phyloP scores from a whole-genome alignment of 768 basidiomycete genomes.

The Psilocybe subaeruginosa region DNA sequence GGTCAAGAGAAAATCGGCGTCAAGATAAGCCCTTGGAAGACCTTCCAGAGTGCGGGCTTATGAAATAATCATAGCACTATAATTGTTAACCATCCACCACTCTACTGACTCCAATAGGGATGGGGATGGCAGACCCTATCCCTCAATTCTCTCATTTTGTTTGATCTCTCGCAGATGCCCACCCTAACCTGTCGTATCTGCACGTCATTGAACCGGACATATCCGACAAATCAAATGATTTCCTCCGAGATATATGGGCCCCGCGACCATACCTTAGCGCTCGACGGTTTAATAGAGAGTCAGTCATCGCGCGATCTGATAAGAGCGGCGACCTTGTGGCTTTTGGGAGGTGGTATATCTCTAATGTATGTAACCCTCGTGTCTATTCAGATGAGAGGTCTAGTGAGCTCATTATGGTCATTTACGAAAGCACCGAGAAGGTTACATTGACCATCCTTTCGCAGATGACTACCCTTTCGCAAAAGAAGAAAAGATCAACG shows the following conservation, averaged over 20 bases:
- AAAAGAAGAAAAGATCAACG: background rate
- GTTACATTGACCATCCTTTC: conserved; percentile 35
- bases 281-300: conserved; percentile 43
- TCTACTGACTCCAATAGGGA: conserved; percentile 28
- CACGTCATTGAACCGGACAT: conserved; percentile 47
- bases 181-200: conserved; percentile 54
- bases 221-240: conserved; percentile 39
- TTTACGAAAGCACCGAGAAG: conserved; percentile 22
- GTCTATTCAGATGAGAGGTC: background rate
- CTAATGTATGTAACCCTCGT: conserved; percentile 31
- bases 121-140: conserved; percentile 57
- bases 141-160: conserved; percentile 59
- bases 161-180: conserved; percentile 35
- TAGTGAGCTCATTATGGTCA: conserved; percentile 13
- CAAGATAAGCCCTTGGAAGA: conserved; percentile 60
- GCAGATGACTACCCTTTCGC: conserved; percentile 4
- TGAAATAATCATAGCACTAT: conserved; percentile 2
- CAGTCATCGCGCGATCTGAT: conserved; percentile 40
- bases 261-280: conserved; percentile 41
- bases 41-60: conserved; percentile 35
- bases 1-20: conserved; percentile 59
- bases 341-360: conserved; percentile 33
- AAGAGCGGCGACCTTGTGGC: conserved; percentile 33
- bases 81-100: conserved; percentile 12
- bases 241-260: conserved; percentile 50